Conservation (phyloP, 2,329 filamentous ascomycete species). For the Hypocreales sp. region DNA sequence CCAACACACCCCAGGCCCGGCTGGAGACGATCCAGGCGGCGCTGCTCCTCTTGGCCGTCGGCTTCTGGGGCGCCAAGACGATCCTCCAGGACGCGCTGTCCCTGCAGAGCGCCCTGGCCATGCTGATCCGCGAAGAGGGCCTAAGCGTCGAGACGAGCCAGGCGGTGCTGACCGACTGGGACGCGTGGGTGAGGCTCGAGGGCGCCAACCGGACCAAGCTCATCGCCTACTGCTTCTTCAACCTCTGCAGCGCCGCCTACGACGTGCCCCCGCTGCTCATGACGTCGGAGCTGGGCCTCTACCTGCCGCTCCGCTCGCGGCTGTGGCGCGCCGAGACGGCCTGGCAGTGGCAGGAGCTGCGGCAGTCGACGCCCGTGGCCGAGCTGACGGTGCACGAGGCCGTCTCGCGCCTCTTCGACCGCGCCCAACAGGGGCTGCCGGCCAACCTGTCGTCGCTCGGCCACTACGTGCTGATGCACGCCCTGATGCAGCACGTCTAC, state of each 20-base stretch:
- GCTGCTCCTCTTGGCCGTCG: constrained; percentile 42
- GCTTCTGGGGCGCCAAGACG: constrained; percentile 44
- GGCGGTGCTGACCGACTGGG: constrained; percentile 34
- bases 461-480: constrained; percentile 58
- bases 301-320: constrained; percentile 36
- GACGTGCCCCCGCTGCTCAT: constrained; percentile 41
- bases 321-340: constrained; percentile 41
- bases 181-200: constrained; percentile 43
- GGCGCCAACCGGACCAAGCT: constrained; percentile 42
- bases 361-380: constrained; percentile 31
- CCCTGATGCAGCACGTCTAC: constrained; percentile 57
- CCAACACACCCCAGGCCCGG: constrained; percentile 41
- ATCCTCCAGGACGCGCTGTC: constrained; percentile 45
- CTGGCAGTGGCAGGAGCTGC: constrained; percentile 45
- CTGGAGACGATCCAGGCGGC: constrained; percentile 52
- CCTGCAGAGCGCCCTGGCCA: constrained; percentile 40
- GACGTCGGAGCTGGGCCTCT: constrained; percentile 42
- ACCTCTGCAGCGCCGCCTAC: constrained; percentile 45
- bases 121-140: constrained; percentile 43
- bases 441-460: constrained; percentile 43
- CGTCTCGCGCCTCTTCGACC: constrained; percentile 37
- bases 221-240: constrained; percentile 46
- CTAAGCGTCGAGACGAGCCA: constrained; percentile 32
- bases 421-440: constrained; percentile 30
- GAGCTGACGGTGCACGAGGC: constrained; percentile 42